Conservation (phyloP, 139 green algal genomes). For the Coelastrella sp. region DNA sequence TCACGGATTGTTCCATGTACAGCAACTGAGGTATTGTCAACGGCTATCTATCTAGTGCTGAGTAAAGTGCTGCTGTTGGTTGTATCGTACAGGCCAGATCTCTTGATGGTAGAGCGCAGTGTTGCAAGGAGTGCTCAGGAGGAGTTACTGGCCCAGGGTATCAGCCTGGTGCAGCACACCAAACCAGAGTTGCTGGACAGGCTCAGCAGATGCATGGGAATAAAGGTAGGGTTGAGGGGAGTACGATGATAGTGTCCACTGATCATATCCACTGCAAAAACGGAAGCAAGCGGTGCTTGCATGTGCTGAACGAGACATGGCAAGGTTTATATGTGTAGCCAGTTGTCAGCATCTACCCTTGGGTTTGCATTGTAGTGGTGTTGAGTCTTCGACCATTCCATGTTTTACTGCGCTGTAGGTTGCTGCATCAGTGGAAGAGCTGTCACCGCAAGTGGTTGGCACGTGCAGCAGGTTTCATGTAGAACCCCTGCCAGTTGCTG, state of each 20-base stretch:
- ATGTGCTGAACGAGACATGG: too few species aligned
- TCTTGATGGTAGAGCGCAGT: conserved; percentile 85
- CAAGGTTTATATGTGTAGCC: too few species aligned
- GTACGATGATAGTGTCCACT: too few species aligned
- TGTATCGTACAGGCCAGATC: conserved; percentile 57
- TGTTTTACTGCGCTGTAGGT: conserved; percentile 51
- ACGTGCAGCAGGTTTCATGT: conserved; percentile 75
- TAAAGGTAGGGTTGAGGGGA: conserved; percentile 62
- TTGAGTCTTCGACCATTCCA: too few species aligned
- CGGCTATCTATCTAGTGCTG: too few species aligned
- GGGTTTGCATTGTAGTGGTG: too few species aligned
- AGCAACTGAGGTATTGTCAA: too few species aligned
- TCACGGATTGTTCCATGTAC: too few species aligned
- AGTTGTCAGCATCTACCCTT: too few species aligned
- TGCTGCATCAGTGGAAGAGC: conserved; percentile 61
- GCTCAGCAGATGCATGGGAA: conserved; percentile 72
- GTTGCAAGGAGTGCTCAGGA: conserved; percentile 79
- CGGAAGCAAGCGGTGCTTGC: too few species aligned
- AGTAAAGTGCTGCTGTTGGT: neutral
- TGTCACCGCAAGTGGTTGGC: conserved; percentile 60
- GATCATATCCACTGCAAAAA: too few species aligned
- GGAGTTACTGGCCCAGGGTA: conserved; percentile 67
- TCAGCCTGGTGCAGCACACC: conserved; percentile 79
- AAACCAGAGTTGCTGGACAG: conserved; percentile 79
- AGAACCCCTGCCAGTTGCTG: conserved; percentile 53